Evolutionary conservation across 2,329 filamentous ascomycete species (phyloP), one percentile per base, ranked within the genome.

Genomic region (Cadophora luteo-olivacea): DNA sequence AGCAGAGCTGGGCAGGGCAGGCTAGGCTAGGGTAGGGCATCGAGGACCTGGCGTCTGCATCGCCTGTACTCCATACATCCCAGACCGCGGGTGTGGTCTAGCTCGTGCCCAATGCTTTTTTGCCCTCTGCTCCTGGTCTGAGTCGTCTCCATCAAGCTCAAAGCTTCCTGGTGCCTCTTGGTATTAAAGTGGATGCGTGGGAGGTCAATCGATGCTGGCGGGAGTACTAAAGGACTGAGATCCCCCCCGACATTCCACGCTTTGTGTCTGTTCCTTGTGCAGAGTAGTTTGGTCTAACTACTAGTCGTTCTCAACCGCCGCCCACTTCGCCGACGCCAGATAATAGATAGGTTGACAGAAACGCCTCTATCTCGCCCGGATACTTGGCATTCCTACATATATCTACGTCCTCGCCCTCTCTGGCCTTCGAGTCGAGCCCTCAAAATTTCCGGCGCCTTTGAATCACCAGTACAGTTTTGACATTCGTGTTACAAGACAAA

Each of bases 151-250:
- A 48, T 57, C 51, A 24, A 48, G 55, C 55, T 57, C 45, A 22
- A 49, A 49, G 45, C 45, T 49, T 22, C 54, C 54, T 19, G 38
- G 11, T 22, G 29, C 36, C 19, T 38, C 57, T 62, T 61, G 57
- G 57, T 45, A 19, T 60, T 60, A 49, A 58, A 60, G 57, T 60
- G 61, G 61, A 51, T 62, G 61, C 60, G 51, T 64, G 61, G 61
- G 58, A 61, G 60, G 61, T 48, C 48, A 25, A 61, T 66, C 29
- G 64, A 32, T 16, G 41, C 65, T 57, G 62, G 67, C 61, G 62
- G 41, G 51, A 68, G 61, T 69, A 71, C 69, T 69, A 70, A 70
- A 70, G 67, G 55, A 61, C 32, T 25, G 41, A 66, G 67, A 61
- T 62, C 58, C 69, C 70, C 29, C 72, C 68, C 69, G 61, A 68